phyloP scores from a whole-genome alignment of 495 filamentous ascomycete genomes.

The Pyronema domesticum region DNA sequence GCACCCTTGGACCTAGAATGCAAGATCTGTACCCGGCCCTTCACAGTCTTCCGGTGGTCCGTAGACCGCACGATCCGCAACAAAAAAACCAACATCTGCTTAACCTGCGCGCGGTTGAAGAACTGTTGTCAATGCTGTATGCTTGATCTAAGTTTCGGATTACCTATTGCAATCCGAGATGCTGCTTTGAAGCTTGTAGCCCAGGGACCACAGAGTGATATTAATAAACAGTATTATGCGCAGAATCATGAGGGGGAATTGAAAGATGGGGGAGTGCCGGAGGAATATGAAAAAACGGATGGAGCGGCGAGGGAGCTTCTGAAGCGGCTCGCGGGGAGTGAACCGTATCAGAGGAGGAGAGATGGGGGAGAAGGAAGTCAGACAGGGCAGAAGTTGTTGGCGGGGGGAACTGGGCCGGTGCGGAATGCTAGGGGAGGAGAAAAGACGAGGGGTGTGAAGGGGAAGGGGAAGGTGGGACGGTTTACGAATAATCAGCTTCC shows the following conservation, averaged over 20 bases:
- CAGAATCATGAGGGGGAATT: constrained; percentile 92
- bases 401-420: constrained; percentile 44
- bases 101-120: constrained; percentile 60
- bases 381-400: constrained; percentile 24
- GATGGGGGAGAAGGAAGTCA: constrained; percentile 31
- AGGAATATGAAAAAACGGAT: constrained; percentile 90
- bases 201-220: constrained; percentile 70
- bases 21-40: constrained; percentile 83
- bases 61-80: constrained; percentile 55
- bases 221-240: constrained; percentile 94
- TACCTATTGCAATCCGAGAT: constrained; percentile 85
- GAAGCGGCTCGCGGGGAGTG: constrained; percentile 67
- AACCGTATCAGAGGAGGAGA: constrained; percentile 78
- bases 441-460: constrained; percentile 26
- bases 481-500: constrained; percentile 60
- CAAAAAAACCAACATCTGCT: constrained; percentile 56
- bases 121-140: constrained; percentile 97
- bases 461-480: constrained; percentile 35
- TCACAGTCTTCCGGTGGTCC: constrained; percentile 91
- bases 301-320: constrained; percentile 85
- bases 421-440: constrained; percentile 40
- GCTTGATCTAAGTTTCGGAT: constrained; percentile 85
- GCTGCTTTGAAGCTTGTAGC: constrained; percentile 96
- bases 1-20: constrained; percentile 74
- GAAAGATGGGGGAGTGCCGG: constrained; percentile 68